These are phyloP conservation scores for Cetradonia linearis DNA, from an alignment of 495 filamentous ascomycete genomes.

Conservation along the genomic window DNA sequence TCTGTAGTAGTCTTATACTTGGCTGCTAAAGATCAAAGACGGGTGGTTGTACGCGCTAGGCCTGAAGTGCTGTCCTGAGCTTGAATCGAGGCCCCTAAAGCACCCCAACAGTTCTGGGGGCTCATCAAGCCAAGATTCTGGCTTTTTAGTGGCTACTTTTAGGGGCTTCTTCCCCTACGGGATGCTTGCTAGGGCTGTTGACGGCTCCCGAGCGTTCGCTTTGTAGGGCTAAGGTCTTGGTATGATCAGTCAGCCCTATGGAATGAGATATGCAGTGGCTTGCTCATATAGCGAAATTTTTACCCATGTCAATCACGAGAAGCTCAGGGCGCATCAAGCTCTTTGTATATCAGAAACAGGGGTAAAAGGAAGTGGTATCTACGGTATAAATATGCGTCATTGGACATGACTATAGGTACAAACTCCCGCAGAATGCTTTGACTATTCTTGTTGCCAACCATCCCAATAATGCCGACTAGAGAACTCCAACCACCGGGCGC, in stretches of 20 bases:
- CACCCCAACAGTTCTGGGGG: too few relatives aligned
- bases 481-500: slow-evolving; percentile 9
- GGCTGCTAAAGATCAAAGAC: neutral
- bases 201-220: too few relatives aligned
- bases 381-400: slow-evolving; percentile 5
- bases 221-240: too few relatives aligned
- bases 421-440: slow-evolving; percentile 8
- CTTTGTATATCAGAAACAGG: neutral
- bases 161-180: too few relatives aligned
- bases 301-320: neutral
- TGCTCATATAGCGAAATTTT: neutral
- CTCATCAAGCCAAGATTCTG: too few relatives aligned
- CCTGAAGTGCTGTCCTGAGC: too few relatives aligned
- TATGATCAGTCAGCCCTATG: slow-evolving; percentile 1
- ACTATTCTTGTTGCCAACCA: slow-evolving; percentile 8
- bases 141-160: too few relatives aligned
- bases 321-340: neutral
- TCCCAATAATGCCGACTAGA: neutral
- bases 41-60: too few relatives aligned
- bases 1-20: neutral
- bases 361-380: neutral
- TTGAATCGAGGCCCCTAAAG: too few relatives aligned
- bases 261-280: slow-evolving; percentile 4
- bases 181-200: too few relatives aligned
- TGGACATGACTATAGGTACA: neutral